A percentile compares a stretch with the other conserved stretches of the same genome.
phyloP scores from a whole-genome alignment of 768 basidiomycete genomes.

The Leccinum ochraceum region DNA sequence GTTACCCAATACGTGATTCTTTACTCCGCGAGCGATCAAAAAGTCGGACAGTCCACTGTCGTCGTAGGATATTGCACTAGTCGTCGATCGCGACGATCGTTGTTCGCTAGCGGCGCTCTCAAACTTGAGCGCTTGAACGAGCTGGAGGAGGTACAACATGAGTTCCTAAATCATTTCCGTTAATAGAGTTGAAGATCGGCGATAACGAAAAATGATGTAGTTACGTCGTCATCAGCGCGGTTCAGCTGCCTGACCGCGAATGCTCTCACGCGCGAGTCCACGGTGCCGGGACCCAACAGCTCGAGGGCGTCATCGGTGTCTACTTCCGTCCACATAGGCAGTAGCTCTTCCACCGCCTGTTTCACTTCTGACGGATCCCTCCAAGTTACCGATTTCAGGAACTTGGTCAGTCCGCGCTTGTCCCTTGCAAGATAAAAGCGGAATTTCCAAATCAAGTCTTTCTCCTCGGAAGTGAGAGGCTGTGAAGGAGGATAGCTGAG shows the following conservation, averaged over 20 bases:
- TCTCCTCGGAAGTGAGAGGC: constrained; percentile 84
- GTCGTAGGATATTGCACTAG: constrained; percentile 79
- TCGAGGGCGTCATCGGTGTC: constrained; percentile 97
- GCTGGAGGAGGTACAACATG: constrained; percentile 87
- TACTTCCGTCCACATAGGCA: constrained; percentile 97
- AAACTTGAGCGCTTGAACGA: constrained; percentile 97
- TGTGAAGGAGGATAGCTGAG: constrained; percentile 91
- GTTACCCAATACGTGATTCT: constrained; percentile 85
- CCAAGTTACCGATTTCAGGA: constrained; percentile 98
- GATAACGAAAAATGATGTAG: constrained; percentile 20
- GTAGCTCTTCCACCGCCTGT: constrained; percentile 93
- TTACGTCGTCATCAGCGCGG: constrained; percentile 91
- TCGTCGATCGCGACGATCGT: constrained; percentile 67
- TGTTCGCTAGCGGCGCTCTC: constrained; percentile 82
- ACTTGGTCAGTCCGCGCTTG: constrained; percentile 94
- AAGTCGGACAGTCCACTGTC: constrained; percentile 95
- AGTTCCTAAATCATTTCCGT: constrained; percentile 63
- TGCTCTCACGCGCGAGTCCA: constrained; percentile 89
- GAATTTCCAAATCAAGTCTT: constrained; percentile 98
- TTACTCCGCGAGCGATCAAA: constrained; percentile 80
- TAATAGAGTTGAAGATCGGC: not conserved
- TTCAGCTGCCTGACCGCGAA: constrained; percentile 93
- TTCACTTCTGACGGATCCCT: constrained; percentile 94
- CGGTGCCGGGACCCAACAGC: constrained; percentile 84
- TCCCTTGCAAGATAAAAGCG: constrained; percentile 94